These are phyloP conservation scores for Ilyonectria sp. DNA, from an alignment of 2,329 filamentous ascomycete species.

Conservation along the genomic window DNA sequence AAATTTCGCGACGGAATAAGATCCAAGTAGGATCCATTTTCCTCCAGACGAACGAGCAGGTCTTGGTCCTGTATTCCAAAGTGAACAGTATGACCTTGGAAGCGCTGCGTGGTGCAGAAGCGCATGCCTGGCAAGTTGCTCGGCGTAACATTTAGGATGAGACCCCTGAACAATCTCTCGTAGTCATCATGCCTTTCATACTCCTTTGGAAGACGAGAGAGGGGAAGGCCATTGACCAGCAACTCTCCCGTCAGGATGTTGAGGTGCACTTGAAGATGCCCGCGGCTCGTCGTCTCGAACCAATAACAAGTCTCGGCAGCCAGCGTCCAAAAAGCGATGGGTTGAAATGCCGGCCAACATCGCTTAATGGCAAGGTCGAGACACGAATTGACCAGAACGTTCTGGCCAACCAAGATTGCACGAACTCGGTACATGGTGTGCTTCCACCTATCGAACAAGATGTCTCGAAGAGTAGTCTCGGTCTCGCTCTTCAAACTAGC, in stretches of 20 bases:
- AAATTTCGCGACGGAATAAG: slow-evolving; percentile 55
- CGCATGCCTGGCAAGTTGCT: slow-evolving; percentile 50
- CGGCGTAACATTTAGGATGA: slow-evolving; percentile 39
- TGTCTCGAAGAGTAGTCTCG: not conserved
- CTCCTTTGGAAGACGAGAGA: slow-evolving; percentile 29
- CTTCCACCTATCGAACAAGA: slow-evolving; percentile 30
- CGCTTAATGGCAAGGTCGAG: slow-evolving; percentile 36
- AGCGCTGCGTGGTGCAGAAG: slow-evolving; percentile 56
- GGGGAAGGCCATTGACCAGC: slow-evolving; percentile 25
- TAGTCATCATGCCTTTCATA: slow-evolving; percentile 29
- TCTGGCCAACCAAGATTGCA: not conserved
- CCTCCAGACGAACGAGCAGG: slow-evolving; percentile 51
- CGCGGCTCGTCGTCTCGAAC: slow-evolving; percentile 21
- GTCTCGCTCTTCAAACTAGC: not conserved
- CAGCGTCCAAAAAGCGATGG: not conserved
- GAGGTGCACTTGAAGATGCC: slow-evolving; percentile 20
- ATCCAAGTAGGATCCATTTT: slow-evolving; percentile 35
- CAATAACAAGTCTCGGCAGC: slow-evolving; percentile 30
- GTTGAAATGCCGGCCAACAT: slow-evolving; percentile 36
- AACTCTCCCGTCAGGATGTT: slow-evolving; percentile 34
- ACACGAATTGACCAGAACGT: not conserved
- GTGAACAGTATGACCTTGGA: slow-evolving; percentile 39
- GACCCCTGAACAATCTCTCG: slow-evolving; percentile 28
- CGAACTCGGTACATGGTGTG: slow-evolving; percentile 30
- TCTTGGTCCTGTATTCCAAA: slow-evolving; percentile 56